Evolutionary conservation across 225 moss, liverwort and hornwort genomes (phyloP).

Genomic region (Sphagnum contortum): DNA sequence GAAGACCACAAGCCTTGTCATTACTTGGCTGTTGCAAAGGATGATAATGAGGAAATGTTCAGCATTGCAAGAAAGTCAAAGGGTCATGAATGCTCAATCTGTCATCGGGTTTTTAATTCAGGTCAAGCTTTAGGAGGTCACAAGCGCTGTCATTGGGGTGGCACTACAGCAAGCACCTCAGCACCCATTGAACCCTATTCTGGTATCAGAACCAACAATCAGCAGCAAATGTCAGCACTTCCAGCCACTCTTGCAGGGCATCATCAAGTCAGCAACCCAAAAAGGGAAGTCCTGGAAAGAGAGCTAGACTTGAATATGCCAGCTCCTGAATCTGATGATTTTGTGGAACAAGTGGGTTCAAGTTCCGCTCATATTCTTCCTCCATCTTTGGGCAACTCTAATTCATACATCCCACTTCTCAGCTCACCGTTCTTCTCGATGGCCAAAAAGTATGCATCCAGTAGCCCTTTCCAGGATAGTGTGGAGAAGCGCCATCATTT

Average conservation of each 20-base stretch:
- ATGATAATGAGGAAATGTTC: constrained; percentile 77
- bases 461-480: not conserved
- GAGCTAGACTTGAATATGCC: constrained; percentile 74
- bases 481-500: constrained; percentile 37
- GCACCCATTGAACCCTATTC: constrained; percentile 28
- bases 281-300: constrained; percentile 25
- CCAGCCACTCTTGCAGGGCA: constrained; percentile 11
- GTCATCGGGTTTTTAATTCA: constrained; percentile 65
- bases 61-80: constrained; percentile 50
- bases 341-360: not conserved
- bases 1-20: constrained; percentile 47
- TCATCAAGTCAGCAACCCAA: constrained; percentile 39
- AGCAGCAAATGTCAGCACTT: not conserved
- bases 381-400: not conserved
- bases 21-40: constrained; percentile 47
- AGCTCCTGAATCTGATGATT: constrained; percentile 41
- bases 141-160: constrained; percentile 95
- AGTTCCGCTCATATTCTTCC: not conserved
- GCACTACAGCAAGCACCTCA: constrained; percentile 36
- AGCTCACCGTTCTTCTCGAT: not conserved
- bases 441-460: not conserved
- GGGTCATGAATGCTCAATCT: constrained; percentile 78
- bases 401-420: not conserved
- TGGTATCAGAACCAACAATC: constrained; percentile 17
- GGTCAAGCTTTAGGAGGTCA: constrained; percentile 97